A percentile compares a stretch with the other conserved stretches of the same genome.
Conservation (phyloP, 768 basidiomycete genomes). For the Gloeopeniophorella convolvens region DNA sequence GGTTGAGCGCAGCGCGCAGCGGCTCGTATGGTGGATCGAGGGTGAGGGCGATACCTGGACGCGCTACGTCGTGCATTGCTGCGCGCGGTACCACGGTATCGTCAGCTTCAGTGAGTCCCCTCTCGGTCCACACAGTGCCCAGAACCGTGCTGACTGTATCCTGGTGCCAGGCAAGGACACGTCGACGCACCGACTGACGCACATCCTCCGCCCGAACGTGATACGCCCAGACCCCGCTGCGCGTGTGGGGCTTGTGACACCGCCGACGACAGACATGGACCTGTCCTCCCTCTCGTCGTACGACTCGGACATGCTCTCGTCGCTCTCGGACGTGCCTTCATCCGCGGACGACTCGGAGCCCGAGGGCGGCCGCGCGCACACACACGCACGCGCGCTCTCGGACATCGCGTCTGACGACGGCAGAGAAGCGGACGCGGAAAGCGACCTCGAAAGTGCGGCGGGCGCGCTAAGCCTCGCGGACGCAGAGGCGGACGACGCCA, state of each 20-base stretch:
- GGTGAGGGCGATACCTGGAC: constrained; percentile 65
- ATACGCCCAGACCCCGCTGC: constrained; percentile 50
- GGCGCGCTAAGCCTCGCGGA: too few relatives aligned
- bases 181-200: constrained; percentile 57
- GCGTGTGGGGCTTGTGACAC: constrained; percentile 49
- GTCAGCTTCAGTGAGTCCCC: constrained; percentile 72
- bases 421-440: too few relatives aligned
- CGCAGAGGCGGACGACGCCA: too few relatives aligned
- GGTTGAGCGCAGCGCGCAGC: constrained; percentile 54
- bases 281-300: constrained; percentile 44
- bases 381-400: too few relatives aligned
- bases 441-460: too few relatives aligned
- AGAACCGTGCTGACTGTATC: neutral
- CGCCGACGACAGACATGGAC: constrained; percentile 65
- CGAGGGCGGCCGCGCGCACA: too few relatives aligned
- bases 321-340: too few relatives aligned
- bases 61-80: constrained; percentile 77
- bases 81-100: constrained; percentile 70
- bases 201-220: constrained; percentile 74
- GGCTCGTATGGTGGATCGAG: constrained; percentile 66
- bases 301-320: constrained; percentile 41
- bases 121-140: neutral
- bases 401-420: too few relatives aligned
- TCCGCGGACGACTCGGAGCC: too few relatives aligned
- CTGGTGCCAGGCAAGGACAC: constrained; percentile 43